Conservation (phyloP, 2,329 filamentous ascomycete genomes). For the Apiospora sp. region DNA sequence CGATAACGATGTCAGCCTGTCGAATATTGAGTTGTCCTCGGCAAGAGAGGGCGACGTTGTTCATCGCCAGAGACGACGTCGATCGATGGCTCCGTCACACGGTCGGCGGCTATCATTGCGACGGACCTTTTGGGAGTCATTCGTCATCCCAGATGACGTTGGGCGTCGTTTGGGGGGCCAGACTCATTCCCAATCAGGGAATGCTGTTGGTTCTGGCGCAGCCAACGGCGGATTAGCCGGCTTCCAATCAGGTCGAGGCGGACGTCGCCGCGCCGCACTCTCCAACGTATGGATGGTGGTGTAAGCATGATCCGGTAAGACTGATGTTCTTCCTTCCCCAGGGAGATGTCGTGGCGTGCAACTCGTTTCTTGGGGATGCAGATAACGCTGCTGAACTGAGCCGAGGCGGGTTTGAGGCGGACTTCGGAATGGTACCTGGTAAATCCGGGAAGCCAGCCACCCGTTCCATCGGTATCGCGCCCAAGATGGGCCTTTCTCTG, state of each 20-base stretch:
- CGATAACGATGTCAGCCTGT: not conserved
- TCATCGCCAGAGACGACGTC: not conserved
- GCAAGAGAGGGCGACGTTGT: too few species aligned
- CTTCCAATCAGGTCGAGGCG: not conserved
- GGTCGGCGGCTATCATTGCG: not conserved
- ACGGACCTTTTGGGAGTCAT: not conserved
- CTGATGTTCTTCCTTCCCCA: not conserved
- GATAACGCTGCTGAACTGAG: not conserved
- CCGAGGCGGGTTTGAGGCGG: not conserved
- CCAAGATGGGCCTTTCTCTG: not conserved
- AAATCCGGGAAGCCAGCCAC: not conserved
- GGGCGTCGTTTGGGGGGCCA: slow-evolving; percentile 4
- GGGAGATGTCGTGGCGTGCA: not conserved
- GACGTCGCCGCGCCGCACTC: not conserved
- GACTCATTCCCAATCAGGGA: not conserved
- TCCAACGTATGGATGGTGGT: not conserved
- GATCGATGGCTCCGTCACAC: not conserved
- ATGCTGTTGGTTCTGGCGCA: slow-evolving; percentile 7
- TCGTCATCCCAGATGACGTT: not conserved
- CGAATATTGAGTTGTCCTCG: too few species aligned
- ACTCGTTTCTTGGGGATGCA: not conserved
- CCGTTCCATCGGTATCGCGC: not conserved
- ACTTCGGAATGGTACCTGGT: not conserved
- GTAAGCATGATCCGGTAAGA: not conserved
- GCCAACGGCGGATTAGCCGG: slow-evolving; percentile 5